Evolutionary conservation across 192 early-diverging fungal species (phyloP).

Genomic region (Rhizophagus clarus): DNA sequence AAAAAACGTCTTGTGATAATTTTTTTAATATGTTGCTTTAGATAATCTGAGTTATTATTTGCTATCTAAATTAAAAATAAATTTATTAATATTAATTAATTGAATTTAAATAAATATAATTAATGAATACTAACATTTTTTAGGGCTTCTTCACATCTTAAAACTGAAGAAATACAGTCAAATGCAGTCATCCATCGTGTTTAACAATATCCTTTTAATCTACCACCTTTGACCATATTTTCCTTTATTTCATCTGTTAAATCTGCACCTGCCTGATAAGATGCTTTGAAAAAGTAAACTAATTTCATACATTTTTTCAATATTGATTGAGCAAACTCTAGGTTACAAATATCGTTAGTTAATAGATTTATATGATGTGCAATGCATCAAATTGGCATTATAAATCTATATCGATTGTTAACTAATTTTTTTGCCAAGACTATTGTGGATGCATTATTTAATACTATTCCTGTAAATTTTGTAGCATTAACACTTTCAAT

Average conservation of each 20-base stretch:
- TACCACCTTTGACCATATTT: too few species aligned
- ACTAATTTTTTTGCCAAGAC: neutral
- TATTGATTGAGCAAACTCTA: too few species aligned
- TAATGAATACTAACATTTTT: neutral
- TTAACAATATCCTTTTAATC: neutral
- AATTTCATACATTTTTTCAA: too few species aligned
- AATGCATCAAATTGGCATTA: neutral
- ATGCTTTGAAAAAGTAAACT: neutral
- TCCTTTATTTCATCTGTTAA: neutral
- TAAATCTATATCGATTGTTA: neutral
- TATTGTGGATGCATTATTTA: neutral
- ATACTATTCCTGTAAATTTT: neutral
- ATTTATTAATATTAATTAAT: neutral
- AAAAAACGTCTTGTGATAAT: neutral
- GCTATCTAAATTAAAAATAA: neutral
- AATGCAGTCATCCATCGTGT: neutral
- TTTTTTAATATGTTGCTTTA: neutral
- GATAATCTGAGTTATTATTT: neutral
- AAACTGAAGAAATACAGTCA: neutral
- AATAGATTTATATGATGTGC: too few species aligned
- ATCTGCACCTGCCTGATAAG: neutral
- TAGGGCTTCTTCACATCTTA: neutral
- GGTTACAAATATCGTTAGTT: too few species aligned
- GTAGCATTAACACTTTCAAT: too few species aligned
- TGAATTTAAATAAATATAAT: neutral